These are phyloP conservation scores for Berkeleyomyces basicola DNA, from an alignment of 2,329 filamentous ascomycete genomes.

Conservation along the genomic window DNA sequence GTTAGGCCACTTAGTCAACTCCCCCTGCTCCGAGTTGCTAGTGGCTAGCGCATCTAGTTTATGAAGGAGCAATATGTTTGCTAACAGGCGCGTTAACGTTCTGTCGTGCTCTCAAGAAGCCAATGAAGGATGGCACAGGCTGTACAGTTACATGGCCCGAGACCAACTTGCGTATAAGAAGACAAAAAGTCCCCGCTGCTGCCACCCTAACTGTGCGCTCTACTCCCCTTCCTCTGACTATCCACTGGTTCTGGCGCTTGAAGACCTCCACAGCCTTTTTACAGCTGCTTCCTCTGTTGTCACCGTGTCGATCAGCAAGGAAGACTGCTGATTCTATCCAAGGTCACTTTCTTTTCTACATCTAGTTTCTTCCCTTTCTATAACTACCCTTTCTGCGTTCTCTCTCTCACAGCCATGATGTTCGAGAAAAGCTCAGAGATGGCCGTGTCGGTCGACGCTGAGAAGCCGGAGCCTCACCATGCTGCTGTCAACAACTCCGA, in stretches of 20 bases:
- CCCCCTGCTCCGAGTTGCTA: background rate
- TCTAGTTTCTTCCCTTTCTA: background rate
- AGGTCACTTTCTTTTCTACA: background rate
- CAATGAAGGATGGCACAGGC: background rate
- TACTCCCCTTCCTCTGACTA: background rate
- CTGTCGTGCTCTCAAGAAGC: background rate
- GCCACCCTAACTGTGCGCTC: background rate
- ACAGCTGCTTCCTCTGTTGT: background rate
- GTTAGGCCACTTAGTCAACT: background rate
- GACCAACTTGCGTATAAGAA: background rate
- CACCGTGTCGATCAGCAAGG: background rate
- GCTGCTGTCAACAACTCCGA: slow-evolving; percentile 14
- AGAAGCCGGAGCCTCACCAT: slow-evolving; percentile 6
- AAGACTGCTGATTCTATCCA: background rate
- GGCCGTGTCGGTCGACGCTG: slow-evolving; percentile 7
- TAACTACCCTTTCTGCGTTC: background rate
- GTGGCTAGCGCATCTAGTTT: background rate
- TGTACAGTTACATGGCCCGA: background rate
- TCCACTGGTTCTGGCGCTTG: background rate
- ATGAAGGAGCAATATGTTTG: background rate
- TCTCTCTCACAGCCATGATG: background rate
- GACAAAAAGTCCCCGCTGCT: background rate
- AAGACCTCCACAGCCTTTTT: background rate
- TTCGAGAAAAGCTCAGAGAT: background rate
- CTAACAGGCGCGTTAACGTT: background rate